These are phyloP conservation scores for Mortierella sp. DNA, from an alignment of 371 early-diverging fungal species.

Conservation along the genomic window DNA sequence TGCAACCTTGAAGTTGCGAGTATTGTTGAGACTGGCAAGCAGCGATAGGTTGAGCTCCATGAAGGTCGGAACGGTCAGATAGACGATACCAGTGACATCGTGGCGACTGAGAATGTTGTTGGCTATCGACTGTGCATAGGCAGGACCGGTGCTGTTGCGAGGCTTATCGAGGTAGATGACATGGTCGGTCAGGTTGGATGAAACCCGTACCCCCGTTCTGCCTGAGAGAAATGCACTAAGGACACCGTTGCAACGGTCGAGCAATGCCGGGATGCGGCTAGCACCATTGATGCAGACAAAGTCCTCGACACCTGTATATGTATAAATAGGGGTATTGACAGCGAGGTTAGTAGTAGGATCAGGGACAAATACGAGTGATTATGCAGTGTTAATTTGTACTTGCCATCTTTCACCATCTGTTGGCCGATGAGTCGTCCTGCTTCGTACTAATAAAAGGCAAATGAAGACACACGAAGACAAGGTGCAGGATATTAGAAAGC, in stretches of 20 bases:
- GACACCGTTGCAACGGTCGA: slow-evolving; percentile 48
- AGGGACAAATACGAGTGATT: neutral
- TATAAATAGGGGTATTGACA: neutral
- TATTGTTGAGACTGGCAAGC: slow-evolving; percentile 18
- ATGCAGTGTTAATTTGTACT: neutral
- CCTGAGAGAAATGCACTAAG: slow-evolving; percentile 19
- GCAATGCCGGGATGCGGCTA: slow-evolving; percentile 11
- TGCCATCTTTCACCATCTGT: slow-evolving; percentile 37
- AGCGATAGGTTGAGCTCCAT: neutral
- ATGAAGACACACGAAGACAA: neutral
- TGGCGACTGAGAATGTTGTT: slow-evolving; percentile 2
- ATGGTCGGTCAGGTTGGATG: slow-evolving; percentile 31
- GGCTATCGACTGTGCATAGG: neutral
- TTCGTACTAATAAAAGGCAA: slow-evolving; percentile 12
- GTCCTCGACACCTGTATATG: slow-evolving; percentile 33
- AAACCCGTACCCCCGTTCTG: neutral
- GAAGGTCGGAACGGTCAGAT: slow-evolving; percentile 27
- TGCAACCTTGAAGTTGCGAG: slow-evolving; percentile 34
- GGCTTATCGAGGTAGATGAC: slow-evolving; percentile 15
- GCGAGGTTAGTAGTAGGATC: neutral
- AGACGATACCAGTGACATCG: slow-evolving; percentile 39
- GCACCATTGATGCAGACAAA: slow-evolving; percentile 46
- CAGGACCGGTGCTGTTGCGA: slow-evolving; percentile 18
- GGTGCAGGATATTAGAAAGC: neutral
- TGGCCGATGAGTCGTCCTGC: slow-evolving; percentile 42